Evolutionary conservation across 257 asterid genomes (phyloP), one percentile per base, ranked within the genome.

Genomic region (Agastache rugosa): DNA sequence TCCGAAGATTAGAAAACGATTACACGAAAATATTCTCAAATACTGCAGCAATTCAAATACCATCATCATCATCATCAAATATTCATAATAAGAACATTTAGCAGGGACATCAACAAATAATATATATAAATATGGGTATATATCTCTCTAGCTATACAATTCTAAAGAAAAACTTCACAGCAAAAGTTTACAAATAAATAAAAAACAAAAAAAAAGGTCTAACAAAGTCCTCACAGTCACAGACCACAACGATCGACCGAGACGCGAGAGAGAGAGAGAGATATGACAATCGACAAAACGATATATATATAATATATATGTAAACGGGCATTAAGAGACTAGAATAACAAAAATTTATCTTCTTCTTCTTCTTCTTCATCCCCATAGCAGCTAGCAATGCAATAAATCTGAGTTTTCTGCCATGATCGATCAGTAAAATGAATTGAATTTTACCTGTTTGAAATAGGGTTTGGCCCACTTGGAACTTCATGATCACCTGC

Each of bases 401-500:
- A 31, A 31, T 4, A 31, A 31, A 31, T 31, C 37, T 3, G 37
- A 31, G 37, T 7, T 31, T 31, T 55, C 39, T 51, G 55, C 44
- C 71, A 25, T 25, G 25, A 62, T 15, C 8, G 25, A 62, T 15
- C 8, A 47, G 53, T 47, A 6, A 47, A 47, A 39, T 8, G 11
- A 12, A 67, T 62, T 47, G 3, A 17, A 45, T 10, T 7, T 37
- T 76, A 88, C 88, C 89, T 83, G 79, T 91, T 91, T 34, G 89
- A 82, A 72, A 90, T 87, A 50, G 97, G 97, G 83, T 92, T 92
- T 56, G 97, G 93, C 31, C 97, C 97, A 63, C 96, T 92, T 0
- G 97, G 97, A 77, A 92, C 96, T 77, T 88, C 96, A 73, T 92
- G 97, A 68, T 88, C 79, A 66, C 84, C 79, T 9, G 67, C 91